Evolutionary conservation across 2,329 filamentous ascomycete genomes (phyloP).

Genomic region (Knufia petricola): DNA sequence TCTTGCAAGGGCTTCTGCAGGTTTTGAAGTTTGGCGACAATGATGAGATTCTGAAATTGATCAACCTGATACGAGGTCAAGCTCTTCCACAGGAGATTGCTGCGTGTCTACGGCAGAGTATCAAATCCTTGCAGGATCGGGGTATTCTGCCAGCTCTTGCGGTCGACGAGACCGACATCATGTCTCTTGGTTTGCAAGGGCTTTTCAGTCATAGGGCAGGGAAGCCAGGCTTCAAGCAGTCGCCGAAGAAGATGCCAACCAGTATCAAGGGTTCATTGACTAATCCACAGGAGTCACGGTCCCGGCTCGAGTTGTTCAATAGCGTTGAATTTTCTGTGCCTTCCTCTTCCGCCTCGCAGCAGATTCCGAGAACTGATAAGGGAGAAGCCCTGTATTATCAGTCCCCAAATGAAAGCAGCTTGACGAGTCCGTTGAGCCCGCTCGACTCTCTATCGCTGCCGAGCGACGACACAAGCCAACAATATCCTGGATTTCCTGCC

Average conservation of each 20-base stretch:
- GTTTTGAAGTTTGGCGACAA: conserved; percentile 12
- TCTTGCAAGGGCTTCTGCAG: conserved; percentile 12
- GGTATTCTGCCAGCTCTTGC: background rate
- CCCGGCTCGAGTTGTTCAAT: background rate
- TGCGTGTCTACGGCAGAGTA: conserved; percentile 3
- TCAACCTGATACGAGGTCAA: conserved; percentile 4
- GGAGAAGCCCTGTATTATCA: background rate
- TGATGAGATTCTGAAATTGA: background rate
- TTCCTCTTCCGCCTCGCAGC: background rate
- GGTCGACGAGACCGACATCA: conserved; percentile 5
- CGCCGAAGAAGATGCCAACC: background rate
- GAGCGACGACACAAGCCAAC: background rate
- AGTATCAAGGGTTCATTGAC: background rate
- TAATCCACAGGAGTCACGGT: background rate
- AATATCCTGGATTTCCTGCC: background rate
- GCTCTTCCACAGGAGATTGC: conserved; percentile 6
- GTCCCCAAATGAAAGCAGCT: background rate
- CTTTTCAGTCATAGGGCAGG: conserved; percentile 7
- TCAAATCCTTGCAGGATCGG: background rate
- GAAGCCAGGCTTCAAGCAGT: background rate
- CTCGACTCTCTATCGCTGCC: background rate
- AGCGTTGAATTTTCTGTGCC: too few species aligned
- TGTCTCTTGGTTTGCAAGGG: conserved; percentile 8
- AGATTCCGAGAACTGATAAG: background rate
- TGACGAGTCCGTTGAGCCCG: background rate